phyloP scores from a whole-genome alignment of 2,329 filamentous ascomycete genomes.

The Clonostachys sp. region DNA sequence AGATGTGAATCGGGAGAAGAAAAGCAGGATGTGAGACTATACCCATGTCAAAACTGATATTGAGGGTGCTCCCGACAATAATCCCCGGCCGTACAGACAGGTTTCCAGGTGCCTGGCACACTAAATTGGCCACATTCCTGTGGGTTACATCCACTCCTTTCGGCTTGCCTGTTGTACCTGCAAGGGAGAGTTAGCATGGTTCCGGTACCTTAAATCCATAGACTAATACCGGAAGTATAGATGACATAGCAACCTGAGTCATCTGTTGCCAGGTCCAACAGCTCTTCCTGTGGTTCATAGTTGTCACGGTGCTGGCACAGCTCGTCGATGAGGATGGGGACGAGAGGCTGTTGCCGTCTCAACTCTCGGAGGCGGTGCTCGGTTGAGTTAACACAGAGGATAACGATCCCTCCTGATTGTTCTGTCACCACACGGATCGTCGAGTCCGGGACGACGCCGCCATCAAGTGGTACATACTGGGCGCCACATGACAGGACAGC shows the following conservation, averaged over 20 bases:
- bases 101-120: constrained; percentile 44
- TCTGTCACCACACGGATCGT: constrained; percentile 43
- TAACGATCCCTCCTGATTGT: constrained; percentile 35
- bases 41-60: constrained; percentile 60
- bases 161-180: constrained; percentile 48
- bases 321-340: constrained; percentile 20
- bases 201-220: not conserved
- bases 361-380: constrained; percentile 22
- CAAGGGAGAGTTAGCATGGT: too few species aligned
- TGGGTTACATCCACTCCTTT: constrained; percentile 57
- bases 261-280: constrained; percentile 24
- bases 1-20: not conserved
- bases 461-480: constrained; percentile 57
- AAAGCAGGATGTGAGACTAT: constrained; percentile 14
- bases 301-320: constrained; percentile 1
- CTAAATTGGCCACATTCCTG: constrained; percentile 46
- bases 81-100: constrained; percentile 43
- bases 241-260: constrained; percentile 40
- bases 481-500: constrained; percentile 51
- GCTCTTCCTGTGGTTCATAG: constrained; percentile 4
- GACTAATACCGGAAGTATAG: constrained; percentile 44
- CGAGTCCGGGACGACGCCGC: constrained; percentile 42
- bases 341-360: constrained; percentile 6
- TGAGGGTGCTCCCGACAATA: constrained; percentile 50
- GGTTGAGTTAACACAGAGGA: constrained; percentile 40